Evolutionary conservation across 495 filamentous ascomycete species (phyloP), one percentile per base, ranked within the genome.

Genomic region (Oidiodendron maius): DNA sequence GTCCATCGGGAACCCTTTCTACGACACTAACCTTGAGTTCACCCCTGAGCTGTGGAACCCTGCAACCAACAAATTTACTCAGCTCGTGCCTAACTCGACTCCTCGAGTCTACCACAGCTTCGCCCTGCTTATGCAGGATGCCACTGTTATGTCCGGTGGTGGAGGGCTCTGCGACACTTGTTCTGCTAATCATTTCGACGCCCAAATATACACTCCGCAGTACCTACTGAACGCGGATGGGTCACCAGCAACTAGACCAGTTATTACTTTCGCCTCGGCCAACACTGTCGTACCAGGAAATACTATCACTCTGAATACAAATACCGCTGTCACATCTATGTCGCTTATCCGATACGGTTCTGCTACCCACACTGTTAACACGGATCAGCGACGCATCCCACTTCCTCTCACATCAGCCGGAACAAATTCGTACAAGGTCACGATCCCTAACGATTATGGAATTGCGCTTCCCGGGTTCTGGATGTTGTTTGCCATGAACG

Each of bases 301-400:
- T 1, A 65, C 26, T 23, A 47, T 77, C 1, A 68, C 61, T 4
- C 40, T 61, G 2, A 67, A 49, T 3, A 70, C 69, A 16, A 56
- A 58, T 23, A 53, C 61, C 24, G 37, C 46, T 13, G 21, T 32
- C 13, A 24, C 52, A 0, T 34, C 3, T 3, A 50, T 38, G 11
- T 55, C 57, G 2, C 50, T 81, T 4, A 49, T 82, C 17, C 61
- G 79, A 18, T 60, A 69, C 18, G 68, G 75, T 18, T 67, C 65
- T 2, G 61, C 62, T 6, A 79, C 79, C 11, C 79, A 83, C 48
- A 73, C 75, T 1, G 69, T 83, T 37, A 74, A 83, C 53, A 81
- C 75, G 1, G 78, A 80, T 51, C 78, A 82, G 59, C 62, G 78
- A 9, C 70, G 77, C 2, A 64, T 82, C 36, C 61, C 66, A 1